Conservation (phyloP, 345 rosid species). For the Bruguiera sexangula region DNA sequence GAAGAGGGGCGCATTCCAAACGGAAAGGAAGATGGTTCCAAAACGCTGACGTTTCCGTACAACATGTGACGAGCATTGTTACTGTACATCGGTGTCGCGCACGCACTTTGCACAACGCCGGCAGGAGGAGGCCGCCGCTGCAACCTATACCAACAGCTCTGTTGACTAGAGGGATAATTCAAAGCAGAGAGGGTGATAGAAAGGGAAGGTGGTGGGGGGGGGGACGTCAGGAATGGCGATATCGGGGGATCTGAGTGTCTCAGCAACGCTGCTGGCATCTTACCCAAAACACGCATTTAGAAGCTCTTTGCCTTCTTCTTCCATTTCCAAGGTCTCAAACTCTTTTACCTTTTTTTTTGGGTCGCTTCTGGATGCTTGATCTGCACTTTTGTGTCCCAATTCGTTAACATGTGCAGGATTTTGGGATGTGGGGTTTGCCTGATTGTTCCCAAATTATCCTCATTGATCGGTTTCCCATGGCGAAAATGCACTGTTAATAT, state of each 20-base stretch:
- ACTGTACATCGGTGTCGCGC: no score
- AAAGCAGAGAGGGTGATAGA: background rate
- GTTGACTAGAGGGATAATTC: background rate
- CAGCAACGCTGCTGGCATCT: constrained; percentile 56
- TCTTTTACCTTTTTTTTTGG: background rate
- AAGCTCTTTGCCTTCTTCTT: constrained; percentile 39
- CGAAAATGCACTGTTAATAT: background rate
- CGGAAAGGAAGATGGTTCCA: no score
- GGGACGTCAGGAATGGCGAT: constrained; percentile 40
- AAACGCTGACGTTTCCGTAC: no score
- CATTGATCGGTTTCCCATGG: background rate
- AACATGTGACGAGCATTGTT: no score
- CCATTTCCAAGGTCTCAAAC: constrained; percentile 48
- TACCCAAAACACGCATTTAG: constrained; percentile 45
- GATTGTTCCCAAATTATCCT: background rate
- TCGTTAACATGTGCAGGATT: background rate
- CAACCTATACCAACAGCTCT: background rate
- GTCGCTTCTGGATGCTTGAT: background rate
- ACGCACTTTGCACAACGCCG: no score
- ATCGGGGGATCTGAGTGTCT: constrained; percentile 62
- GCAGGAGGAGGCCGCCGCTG: no score
- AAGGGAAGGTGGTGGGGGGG: background rate
- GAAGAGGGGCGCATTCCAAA: no score
- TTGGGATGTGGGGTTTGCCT: background rate
- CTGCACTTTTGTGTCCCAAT: background rate